Evolutionary conservation across 306 rosid genomes (phyloP), one percentile per base, ranked within the genome.

Genomic region (Nissolia schottii): DNA sequence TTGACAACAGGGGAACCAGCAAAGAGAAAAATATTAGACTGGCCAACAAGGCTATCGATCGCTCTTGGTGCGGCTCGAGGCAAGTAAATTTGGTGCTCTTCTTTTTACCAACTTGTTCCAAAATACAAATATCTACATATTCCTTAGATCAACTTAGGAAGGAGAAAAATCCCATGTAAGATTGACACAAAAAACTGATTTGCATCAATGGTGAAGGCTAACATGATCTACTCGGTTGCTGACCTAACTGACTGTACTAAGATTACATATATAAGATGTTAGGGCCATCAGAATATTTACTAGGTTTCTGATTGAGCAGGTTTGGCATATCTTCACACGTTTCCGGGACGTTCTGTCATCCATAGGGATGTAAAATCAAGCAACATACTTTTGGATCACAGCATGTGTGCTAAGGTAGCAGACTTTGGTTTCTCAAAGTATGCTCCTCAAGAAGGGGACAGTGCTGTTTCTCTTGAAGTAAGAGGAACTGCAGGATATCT

Each of bases 21-120:
- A 48, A 93, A 86, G 83, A 85, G 91, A 70, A 93, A 89, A 76
- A 56, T 73, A 77, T 78, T 93, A 77, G 98, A 93, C 85, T 93
- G 98, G 97, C 88, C 97, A 71, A 93, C 97, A 51, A 87, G 98
- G 82, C 86, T 93, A 50, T 91, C 98, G 23, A 80, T 89, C 59
- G 92, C 96, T 50, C 98, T 89, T 18, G 98, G 98, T 78, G 96
- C 98, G 63, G 97, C 97, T 62, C 87, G 92, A 89, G 97, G 97
- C 83, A 89, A 83, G 94, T 92, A 62, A 73, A 45, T 72, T 14
- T 53, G 6, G 22, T 73, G 20, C 28, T 49, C 45, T 28, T 34
- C 38, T 49, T 62, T 55, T 51, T 60, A 60, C 32, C 18, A 53
- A 14, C 43, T 16, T 43, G 70, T 38, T 38, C 11, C 63, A 66